A percentile compares a stretch with the other conserved stretches of the same genome.
phyloP scores from a whole-genome alignment of 164 flowering plant species.

The Magnolia changhungtana region DNA sequence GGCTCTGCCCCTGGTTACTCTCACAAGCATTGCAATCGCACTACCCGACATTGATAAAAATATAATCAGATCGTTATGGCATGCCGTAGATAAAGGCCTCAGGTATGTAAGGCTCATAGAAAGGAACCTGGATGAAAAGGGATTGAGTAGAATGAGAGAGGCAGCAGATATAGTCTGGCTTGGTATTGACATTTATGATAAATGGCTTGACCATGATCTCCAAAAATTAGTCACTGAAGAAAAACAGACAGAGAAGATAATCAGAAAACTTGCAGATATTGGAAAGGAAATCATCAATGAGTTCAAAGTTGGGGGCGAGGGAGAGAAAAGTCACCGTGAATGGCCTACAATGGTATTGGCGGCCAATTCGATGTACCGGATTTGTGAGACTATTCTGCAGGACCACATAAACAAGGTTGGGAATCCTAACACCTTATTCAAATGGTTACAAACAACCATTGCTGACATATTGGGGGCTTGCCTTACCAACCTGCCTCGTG shows the following conservation, averaged over 20 bases:
- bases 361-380: neutral
- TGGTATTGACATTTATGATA: neutral
- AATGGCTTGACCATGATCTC: neutral
- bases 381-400: neutral
- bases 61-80: conserved; percentile 19
- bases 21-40: conserved; percentile 52
- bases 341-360: neutral
- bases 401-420: neutral
- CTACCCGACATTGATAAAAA: conserved; percentile 33
- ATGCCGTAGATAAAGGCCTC: conserved; percentile 41
- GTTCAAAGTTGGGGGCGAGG: neutral
- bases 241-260: neutral
- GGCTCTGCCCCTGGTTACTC: conserved; percentile 65
- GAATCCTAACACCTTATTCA: neutral
- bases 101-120: conserved; percentile 38
- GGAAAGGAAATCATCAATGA: neutral
- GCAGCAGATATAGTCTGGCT: conserved; percentile 17
- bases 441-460: neutral
- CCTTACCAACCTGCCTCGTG: neutral
- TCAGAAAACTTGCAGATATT: neutral
- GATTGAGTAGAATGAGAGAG: conserved; percentile 27
- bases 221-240: neutral
- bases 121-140: conserved; percentile 27
- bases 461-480: neutral
- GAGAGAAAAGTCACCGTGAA: neutral